These are phyloP conservation scores for Penicillium thymicola DNA, from an alignment of 2,329 filamentous ascomycete genomes.

Conservation along the genomic window DNA sequence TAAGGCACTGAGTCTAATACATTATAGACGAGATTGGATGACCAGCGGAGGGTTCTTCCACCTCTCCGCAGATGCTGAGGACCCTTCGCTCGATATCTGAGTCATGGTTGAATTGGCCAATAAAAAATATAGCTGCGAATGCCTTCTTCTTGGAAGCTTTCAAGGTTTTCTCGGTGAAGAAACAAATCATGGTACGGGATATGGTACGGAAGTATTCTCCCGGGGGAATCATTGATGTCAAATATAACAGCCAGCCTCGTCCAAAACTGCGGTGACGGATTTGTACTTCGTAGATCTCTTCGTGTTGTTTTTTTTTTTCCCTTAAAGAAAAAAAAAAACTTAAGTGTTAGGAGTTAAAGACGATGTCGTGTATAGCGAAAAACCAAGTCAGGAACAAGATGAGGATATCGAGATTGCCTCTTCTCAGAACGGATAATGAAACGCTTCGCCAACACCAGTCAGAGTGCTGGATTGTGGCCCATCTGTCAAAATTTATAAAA, in stretches of 20 bases:
- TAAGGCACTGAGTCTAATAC: no score
- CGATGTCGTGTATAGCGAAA: not conserved
- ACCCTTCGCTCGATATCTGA: slow-evolving; percentile 5
- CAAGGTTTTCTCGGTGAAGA: not conserved
- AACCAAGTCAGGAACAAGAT: not conserved
- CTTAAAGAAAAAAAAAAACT: not conserved
- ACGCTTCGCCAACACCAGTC: slow-evolving; percentile 7
- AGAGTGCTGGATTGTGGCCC: not conserved
- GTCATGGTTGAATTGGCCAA: slow-evolving; percentile 4
- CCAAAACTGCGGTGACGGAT: not conserved
- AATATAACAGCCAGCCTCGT: not conserved
- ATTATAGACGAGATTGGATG: not conserved
- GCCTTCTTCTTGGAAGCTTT: not conserved
- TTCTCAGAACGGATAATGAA: not conserved
- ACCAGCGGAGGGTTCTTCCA: not conserved
- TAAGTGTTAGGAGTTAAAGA: not conserved
- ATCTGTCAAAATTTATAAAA: not conserved
- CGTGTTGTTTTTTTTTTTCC: no score
- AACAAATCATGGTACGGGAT: not conserved
- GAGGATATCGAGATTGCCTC: not conserved
- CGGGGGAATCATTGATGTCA: not conserved
- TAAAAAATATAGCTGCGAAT: not conserved
- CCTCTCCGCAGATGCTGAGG: not conserved
- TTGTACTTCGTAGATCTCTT: not conserved
- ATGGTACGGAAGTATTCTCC: slow-evolving; percentile 12